These are phyloP conservation scores for Chaetoceros muelleri DNA, from an alignment of 108 stramenopile genomes.

Conservation along the genomic window DNA sequence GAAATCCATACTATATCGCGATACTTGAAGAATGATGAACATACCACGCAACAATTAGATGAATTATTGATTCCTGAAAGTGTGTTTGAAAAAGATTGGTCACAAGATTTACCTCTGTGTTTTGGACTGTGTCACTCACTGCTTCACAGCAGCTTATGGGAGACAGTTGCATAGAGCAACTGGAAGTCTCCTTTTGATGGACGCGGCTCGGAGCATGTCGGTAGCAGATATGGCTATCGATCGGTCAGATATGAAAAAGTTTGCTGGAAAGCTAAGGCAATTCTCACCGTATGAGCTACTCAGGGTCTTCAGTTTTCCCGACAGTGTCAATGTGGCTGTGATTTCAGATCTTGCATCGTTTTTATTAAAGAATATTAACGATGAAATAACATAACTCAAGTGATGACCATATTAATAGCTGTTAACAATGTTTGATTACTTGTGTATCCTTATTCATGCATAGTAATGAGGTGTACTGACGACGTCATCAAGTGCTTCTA, in stretches of 20 bases:
- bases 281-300: constrained; percentile 35
- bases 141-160: constrained; percentile 40
- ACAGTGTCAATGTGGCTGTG: constrained; percentile 25
- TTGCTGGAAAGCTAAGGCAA: constrained; percentile 17
- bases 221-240: constrained; percentile 8
- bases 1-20: no score
- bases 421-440: no score
- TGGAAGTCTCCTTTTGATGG: constrained; percentile 24
- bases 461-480: constrained; percentile 87
- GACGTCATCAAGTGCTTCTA: constrained; percentile 83
- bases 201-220: neutral
- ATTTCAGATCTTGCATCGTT: constrained; percentile 12
- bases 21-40: no score
- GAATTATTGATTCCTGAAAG: constrained; percentile 10
- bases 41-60: no score
- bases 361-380: neutral
- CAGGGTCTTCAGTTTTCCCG: constrained; percentile 32
- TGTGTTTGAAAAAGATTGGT: constrained; percentile 21
- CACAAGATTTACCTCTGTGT: constrained; percentile 19
- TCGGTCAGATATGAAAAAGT: constrained; percentile 21
- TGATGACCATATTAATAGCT: no score
- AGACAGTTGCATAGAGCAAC: constrained; percentile 24
- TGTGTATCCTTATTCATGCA: constrained; percentile 47
- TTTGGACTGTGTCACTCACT: constrained; percentile 23
- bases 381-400: no score